Conservation (phyloP, 2,329 filamentous ascomycete species). For the Colletotrichum truncatum region DNA sequence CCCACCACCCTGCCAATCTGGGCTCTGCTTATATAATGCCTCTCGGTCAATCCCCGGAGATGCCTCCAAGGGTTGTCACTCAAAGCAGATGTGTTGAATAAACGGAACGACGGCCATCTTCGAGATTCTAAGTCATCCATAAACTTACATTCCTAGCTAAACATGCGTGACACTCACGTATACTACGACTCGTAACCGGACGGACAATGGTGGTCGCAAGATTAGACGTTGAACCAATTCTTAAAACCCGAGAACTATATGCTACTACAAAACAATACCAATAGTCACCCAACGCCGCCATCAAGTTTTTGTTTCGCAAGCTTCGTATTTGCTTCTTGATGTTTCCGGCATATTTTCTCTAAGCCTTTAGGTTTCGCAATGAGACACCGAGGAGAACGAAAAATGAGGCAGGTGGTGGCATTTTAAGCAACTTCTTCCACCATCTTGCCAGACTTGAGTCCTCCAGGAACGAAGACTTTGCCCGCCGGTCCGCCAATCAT, state of each 20-base stretch:
- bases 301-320: too few relatives aligned
- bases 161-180: too few relatives aligned
- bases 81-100: background rate
- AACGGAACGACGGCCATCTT: background rate
- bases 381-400: background rate
- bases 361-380: background rate
- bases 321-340: too few relatives aligned
- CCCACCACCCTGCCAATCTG: too few relatives aligned
- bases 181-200: background rate
- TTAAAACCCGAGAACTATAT: background rate
- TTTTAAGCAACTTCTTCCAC: conserved; percentile 63
- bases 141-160: too few relatives aligned
- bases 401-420: background rate
- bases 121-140: background rate
- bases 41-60: background rate
- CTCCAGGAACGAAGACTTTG: conserved; percentile 58
- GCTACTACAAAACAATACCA: background rate
- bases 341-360: background rate
- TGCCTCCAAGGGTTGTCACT: background rate
- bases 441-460: conserved; percentile 55
- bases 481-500: conserved; percentile 73
- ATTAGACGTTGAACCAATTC: background rate
- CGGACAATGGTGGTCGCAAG: background rate
- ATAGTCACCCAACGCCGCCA: conserved; percentile 5
- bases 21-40: background rate